A percentile compares a stretch with the other conserved stretches of the same genome.
Conservation (phyloP, 306 rosid genomes). For the Quercus robur region DNA sequence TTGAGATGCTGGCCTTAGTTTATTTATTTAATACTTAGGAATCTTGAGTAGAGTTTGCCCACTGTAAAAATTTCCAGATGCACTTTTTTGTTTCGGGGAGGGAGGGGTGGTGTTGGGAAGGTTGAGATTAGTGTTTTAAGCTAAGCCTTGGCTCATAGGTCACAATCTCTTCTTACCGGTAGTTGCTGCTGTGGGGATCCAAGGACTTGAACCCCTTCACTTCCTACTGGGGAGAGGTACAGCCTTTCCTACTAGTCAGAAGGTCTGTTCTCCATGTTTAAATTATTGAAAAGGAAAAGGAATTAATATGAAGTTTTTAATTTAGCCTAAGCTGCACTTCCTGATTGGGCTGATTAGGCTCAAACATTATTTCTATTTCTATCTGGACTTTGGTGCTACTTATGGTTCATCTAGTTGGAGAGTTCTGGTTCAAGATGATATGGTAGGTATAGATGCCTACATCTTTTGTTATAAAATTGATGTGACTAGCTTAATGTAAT, state of each 20-base stretch:
- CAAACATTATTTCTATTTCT: background rate
- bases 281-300: background rate
- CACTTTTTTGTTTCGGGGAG: background rate
- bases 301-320: background rate
- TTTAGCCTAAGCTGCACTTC: background rate
- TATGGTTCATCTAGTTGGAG: background rate
- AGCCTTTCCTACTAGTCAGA: background rate
- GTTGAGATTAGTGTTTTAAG: background rate
- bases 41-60: constrained; percentile 7
- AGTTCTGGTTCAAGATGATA: background rate
- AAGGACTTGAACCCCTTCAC: background rate
- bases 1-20: constrained; percentile 27
- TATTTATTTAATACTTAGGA: background rate
- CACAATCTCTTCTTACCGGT: background rate
- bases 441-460: background rate
- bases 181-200: background rate
- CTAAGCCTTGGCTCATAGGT: background rate
- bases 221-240: background rate
- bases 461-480: background rate
- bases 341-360: background rate
- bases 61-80: background rate
- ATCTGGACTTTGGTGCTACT: background rate
- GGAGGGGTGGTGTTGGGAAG: background rate
- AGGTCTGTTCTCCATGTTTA: background rate
- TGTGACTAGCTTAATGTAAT: background rate